These are phyloP conservation scores for Eucommia ulmoides DNA, from an alignment of 257 asterid genomes.

Conservation along the genomic window DNA sequence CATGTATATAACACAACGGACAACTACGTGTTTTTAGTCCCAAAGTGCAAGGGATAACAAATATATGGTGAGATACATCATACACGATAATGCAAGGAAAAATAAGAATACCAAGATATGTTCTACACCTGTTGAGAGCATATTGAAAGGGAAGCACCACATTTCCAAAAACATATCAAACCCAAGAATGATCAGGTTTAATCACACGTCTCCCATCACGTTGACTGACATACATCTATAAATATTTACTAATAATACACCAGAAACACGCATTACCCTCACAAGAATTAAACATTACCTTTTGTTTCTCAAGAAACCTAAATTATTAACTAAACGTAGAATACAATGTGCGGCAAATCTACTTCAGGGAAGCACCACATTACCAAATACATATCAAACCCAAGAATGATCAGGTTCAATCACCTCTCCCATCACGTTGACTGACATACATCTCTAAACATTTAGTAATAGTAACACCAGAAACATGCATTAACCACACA, in stretches of 20 bases:
- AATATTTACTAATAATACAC: not conserved
- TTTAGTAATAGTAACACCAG: not conserved
- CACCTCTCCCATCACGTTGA: not conserved
- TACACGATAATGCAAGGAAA: too few species aligned
- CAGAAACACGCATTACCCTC: not conserved
- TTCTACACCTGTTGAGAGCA: not conserved
- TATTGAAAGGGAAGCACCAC: not conserved
- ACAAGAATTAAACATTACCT: too few species aligned
- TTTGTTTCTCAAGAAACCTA: not conserved
- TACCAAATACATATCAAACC: not conserved
- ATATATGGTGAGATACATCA: too few species aligned
- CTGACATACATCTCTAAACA: not conserved
- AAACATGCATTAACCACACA: too few species aligned
- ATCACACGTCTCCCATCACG: not conserved
- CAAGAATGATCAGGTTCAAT: not conserved
- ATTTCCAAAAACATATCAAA: not conserved
- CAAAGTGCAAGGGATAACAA: too few species aligned
- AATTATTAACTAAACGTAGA: too few species aligned
- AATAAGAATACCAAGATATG: not conserved
- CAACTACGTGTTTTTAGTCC: too few species aligned
- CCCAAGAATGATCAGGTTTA: not conserved
- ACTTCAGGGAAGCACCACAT: not conserved
- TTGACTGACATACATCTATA: not conserved
- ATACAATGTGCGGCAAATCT: too few species aligned
- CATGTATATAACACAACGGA: too few species aligned